Evolutionary conservation across 2,329 filamentous ascomycete species (phyloP), one percentile per base, ranked within the genome.

Genomic region (Geosmithia flava): DNA sequence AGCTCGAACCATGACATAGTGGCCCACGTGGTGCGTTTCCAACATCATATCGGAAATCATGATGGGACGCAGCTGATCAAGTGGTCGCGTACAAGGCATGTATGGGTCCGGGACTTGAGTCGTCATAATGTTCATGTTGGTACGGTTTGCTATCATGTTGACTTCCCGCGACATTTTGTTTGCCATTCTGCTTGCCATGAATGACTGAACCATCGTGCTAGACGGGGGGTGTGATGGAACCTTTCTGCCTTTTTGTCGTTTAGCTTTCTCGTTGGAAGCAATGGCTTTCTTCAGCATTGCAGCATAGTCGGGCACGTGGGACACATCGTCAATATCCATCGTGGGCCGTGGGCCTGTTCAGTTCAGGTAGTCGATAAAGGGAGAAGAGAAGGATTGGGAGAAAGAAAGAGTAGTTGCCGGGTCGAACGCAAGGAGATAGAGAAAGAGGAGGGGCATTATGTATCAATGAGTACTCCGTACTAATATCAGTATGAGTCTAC

Each of bases 41-140:
- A 64, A 55, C 29, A 42, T 54, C 60, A 65, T 62, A 13, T 54
- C 48, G 3, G 55, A 53, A 42, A 64, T 58, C 33, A 49, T 46
- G 17, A 63, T 49, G 40, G 40, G 40, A 55, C 60, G 27, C 13
- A 42, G 40, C n/a, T n/a, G 10, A n/a, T n/a, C 40, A 10, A 20
- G 20, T 10, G 40, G 40, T n/a, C 15, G 3, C 7, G 11, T n/a
- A 42, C 40, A 42, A 17, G 40, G 40, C 3, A 3, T 10, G 20
- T 42, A 42, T 7, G 40, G 40, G 3, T 19, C n/a, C 15, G 40
- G 40, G 3, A 42, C 20, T 19, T 42, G 40, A 11, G 40, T 19
- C 5, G 40, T 42, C 20, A 42, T 10, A 19, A 42, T 42, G 33
- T 6, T 30, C 7, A 6, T 30, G 6, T 11, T 37, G 33, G 5